Evolutionary conservation across 495 filamentous ascomycete genomes (phyloP).

Genomic region (Aspergillus sparsus): DNA sequence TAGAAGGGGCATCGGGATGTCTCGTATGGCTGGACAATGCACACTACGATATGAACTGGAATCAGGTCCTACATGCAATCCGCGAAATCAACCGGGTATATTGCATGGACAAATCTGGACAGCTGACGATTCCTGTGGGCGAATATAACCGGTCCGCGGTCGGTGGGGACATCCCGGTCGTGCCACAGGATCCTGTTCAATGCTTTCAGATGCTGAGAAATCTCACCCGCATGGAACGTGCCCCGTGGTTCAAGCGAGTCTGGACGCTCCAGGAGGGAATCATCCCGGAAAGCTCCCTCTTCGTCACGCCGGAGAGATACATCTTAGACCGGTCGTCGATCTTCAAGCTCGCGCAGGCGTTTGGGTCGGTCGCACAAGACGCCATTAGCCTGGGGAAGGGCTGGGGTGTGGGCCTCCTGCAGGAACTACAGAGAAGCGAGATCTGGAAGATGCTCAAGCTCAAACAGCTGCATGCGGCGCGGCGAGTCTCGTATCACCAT

Average conservation of each 20-base stretch:
- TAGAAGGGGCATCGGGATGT: background rate
- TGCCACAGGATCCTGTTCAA: background rate
- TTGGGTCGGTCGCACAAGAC: background rate
- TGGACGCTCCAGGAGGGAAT: slow-evolving; percentile 8
- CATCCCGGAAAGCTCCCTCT: background rate
- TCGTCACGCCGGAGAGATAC: slow-evolving; percentile 7
- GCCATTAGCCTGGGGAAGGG: background rate
- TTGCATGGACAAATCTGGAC: background rate
- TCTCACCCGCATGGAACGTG: slow-evolving; percentile 4
- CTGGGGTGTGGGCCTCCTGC: background rate
- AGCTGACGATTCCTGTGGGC: background rate
- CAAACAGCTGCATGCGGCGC: background rate
- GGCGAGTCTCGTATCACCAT: background rate
- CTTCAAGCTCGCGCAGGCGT: background rate
- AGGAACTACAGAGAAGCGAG: slow-evolving; percentile 2
- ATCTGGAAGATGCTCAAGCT: slow-evolving; percentile 1
- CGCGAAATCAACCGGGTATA: background rate
- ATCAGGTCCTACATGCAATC: background rate
- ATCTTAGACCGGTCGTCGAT: background rate
- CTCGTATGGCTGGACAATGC: slow-evolving; percentile 6
- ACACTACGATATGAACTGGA: background rate
- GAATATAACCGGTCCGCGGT: background rate
- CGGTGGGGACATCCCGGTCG: background rate
- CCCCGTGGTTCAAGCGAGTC: slow-evolving; percentile 5
- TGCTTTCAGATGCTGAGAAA: background rate